These are phyloP conservation scores for Lactuca sativa DNA, from an alignment of 129 eudicot genomes.

Conservation along the genomic window DNA sequence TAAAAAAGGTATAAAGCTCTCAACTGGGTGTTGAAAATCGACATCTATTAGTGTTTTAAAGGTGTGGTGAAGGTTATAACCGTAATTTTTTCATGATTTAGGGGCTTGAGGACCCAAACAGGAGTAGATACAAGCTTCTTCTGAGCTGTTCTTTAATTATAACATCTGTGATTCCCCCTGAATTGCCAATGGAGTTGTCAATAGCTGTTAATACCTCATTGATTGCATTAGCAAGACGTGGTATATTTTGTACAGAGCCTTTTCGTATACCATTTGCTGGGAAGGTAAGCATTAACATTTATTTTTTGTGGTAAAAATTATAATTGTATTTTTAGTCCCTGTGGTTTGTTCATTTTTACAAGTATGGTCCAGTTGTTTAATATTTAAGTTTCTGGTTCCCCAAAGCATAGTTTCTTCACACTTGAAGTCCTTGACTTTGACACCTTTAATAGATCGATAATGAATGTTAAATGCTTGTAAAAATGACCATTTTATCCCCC, in stretches of 20 bases:
- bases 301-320: conserved; percentile 3
- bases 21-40: background rate
- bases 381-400: no score
- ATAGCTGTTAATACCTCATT: conserved; percentile 95
- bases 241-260: conserved; percentile 95
- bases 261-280: conserved; percentile 99
- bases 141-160: conserved; percentile 92
- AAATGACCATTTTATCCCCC: no score
- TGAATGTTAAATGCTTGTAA: no score
- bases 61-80: background rate
- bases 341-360: background rate
- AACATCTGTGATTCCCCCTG: conserved; percentile 96
- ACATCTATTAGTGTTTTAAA: no score
- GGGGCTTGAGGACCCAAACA: conserved; percentile 99
- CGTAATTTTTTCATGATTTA: conserved; percentile 26
- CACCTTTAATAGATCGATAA: no score
- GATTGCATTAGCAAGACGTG: conserved; percentile 82
- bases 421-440: no score
- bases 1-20: conserved; percentile 62
- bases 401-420: no score
- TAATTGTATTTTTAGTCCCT: background rate
- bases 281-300: conserved; percentile 55
- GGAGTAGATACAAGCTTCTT: conserved; percentile 92
- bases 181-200: conserved; percentile 94
- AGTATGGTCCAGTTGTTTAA: no score